phyloP scores from a whole-genome alignment of 2,329 filamentous ascomycete species.

The Cladosporium austrohemisphaericum region DNA sequence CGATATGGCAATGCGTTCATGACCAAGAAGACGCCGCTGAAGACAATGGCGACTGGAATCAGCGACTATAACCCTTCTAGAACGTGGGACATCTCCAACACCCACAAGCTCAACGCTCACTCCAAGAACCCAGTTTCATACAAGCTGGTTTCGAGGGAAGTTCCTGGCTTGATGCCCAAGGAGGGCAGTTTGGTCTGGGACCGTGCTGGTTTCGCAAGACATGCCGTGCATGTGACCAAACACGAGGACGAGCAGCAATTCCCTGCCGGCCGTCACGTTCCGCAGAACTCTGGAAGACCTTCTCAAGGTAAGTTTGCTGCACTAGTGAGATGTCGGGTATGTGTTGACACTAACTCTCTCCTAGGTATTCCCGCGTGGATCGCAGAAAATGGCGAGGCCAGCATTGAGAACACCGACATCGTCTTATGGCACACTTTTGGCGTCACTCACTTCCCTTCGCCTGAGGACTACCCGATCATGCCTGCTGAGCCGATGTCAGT shows the following conservation, averaged over 20 bases:
- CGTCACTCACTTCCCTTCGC: slow-evolving; percentile 77
- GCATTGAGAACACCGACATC: slow-evolving; percentile 67
- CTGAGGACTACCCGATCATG: slow-evolving; percentile 88
- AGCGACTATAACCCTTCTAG: slow-evolving; percentile 37
- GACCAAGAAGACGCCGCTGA: slow-evolving; percentile 42
- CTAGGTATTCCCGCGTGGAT: slow-evolving; percentile 64
- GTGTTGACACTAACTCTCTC: background rate
- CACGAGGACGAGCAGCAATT: slow-evolving; percentile 76
- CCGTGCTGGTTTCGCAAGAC: slow-evolving; percentile 74
- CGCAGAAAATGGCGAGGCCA: slow-evolving; percentile 40
- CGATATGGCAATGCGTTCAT: slow-evolving; percentile 58
- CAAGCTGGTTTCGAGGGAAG: slow-evolving; percentile 65
- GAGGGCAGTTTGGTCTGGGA: slow-evolving; percentile 77
- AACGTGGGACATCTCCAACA: slow-evolving; percentile 66
- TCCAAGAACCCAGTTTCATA: slow-evolving; percentile 78
- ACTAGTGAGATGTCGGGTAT: background rate
- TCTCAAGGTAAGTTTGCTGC: slow-evolving; percentile 50
- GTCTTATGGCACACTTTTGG: slow-evolving; percentile 92
- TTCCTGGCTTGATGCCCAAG: slow-evolving; percentile 70
- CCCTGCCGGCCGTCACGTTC: slow-evolving; percentile 77
- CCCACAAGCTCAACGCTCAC: slow-evolving; percentile 73
- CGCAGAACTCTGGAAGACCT: slow-evolving; percentile 75
- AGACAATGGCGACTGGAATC: slow-evolving; percentile 40
- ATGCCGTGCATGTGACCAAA: slow-evolving; percentile 77
- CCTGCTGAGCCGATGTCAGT: slow-evolving; percentile 61